Conservation (phyloP, 179 eudicot genomes). For the Gypsophila paniculata region DNA sequence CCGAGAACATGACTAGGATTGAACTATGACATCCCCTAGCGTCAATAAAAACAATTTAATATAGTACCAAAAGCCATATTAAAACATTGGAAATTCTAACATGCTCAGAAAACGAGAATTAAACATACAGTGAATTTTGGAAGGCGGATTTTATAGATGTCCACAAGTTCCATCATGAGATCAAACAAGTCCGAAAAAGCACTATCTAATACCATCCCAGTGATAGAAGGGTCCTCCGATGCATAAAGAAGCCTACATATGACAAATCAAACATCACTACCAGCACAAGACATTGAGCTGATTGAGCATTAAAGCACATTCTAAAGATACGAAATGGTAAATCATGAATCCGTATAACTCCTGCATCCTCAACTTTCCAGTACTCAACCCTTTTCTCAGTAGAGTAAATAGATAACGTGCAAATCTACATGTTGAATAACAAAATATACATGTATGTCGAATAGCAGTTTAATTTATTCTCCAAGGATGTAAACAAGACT, state of each 20-base stretch:
- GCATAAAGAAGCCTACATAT: constrained; percentile 80
- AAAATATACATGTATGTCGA: no score
- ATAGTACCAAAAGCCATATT: not conserved
- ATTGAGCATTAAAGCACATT: not conserved
- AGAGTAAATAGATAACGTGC: not conserved
- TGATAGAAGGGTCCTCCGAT: constrained; percentile 85
- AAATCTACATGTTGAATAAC: not conserved
- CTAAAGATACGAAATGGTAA: not conserved
- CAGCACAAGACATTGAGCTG: not conserved
- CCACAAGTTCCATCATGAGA: constrained; percentile 91
- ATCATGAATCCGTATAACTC: constrained; percentile 1
- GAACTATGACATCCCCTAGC: not conserved
- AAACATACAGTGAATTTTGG: constrained; percentile 79
- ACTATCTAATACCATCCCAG: constrained; percentile 73
- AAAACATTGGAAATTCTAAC: not conserved
- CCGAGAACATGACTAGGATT: not conserved
- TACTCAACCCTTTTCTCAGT: constrained; percentile 1
- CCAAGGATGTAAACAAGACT: not conserved
- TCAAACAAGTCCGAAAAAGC: constrained; percentile 74
- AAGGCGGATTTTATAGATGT: constrained; percentile 81
- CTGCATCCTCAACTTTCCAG: not conserved
- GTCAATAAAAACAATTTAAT: constrained; percentile 2
- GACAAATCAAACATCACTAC: constrained; percentile 15
- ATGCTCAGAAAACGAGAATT: constrained; percentile 11
- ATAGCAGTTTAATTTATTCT: not conserved